Evolutionary conservation across 2,329 filamentous ascomycete genomes (phyloP), one percentile per base, ranked within the genome.

Genomic region (Colletotrichum sojae): DNA sequence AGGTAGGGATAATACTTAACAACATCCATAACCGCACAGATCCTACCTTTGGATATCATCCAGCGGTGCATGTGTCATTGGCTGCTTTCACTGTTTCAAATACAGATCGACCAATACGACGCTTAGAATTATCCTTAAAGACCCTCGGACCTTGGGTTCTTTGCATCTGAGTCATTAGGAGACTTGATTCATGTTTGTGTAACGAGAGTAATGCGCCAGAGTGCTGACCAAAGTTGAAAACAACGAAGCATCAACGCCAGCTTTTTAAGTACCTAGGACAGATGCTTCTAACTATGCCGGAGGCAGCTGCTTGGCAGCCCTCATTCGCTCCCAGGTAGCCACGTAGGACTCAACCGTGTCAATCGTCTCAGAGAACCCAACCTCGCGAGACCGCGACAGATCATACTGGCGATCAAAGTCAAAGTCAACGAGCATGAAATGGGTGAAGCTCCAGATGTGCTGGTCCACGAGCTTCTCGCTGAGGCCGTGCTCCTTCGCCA

Each of bases 401-500:
- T 73, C 71, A n/a, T 69, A 70, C 49, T 72, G 57, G 13, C 72
- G 52, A n/a, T 73, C 68, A 64, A 73, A 73, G 49, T 72, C 71
- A 20, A 63, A 72, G 6, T 73, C 22, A 2, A 70, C 68, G 16
- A 72, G 3, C 70, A 73, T 73, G 15, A 71, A 67, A 9, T 70
- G 65, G 3, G 56, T 12, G 6, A 56, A 54, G 1, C 36, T 15
- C 72, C 71, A 70, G 1, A 59, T 49, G 13, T 63, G 57, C 15
- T 25, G 45, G 3, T 63, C 46, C 2, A 71, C 45, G 2, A 58
- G 48, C 12, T 63, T 36, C 55, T 59, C 51, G 5, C 68, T 27
- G 2, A 73, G 51, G 1, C 63, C 67, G 57, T 72, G 56, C 10
- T 58, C 31, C 22, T 40, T 22, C 2, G 70, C 71, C 22, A 72